phyloP scores from a whole-genome alignment of 2,329 filamentous ascomycete species.

The Fusarium sp. region DNA sequence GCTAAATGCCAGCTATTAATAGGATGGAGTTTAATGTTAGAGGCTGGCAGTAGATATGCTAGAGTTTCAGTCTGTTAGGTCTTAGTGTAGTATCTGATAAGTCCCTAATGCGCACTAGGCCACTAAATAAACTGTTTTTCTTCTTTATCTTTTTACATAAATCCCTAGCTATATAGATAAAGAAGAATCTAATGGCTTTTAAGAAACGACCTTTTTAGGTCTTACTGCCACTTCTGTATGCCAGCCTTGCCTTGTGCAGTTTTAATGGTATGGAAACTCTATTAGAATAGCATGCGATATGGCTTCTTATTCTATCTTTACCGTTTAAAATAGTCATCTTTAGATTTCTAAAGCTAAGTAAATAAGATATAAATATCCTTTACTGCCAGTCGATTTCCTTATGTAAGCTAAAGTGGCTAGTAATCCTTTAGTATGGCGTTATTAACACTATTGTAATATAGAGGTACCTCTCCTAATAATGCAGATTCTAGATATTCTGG shows the following conservation, averaged over 20 bases:
- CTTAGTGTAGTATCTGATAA: not conserved
- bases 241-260: not conserved
- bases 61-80: not conserved
- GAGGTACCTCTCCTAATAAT: no score
- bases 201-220: not conserved
- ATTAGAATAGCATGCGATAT: not conserved
- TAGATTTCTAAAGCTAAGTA: not conserved
- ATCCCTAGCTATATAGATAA: not conserved
- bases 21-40: no score
- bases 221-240: not conserved
- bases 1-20: no score
- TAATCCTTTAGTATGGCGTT: no score
- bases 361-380: not conserved
- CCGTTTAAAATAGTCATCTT: not conserved
- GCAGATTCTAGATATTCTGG: no score
- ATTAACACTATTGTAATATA: no score
- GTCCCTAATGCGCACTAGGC: not conserved
- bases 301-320: not conserved
- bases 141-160: not conserved
- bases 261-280: not conserved
- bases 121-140: not conserved
- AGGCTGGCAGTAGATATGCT: no score
- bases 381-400: not conserved
- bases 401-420: no score
- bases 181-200: not conserved